Conservation (phyloP, 768 basidiomycete genomes). For the Suillus discolor region DNA sequence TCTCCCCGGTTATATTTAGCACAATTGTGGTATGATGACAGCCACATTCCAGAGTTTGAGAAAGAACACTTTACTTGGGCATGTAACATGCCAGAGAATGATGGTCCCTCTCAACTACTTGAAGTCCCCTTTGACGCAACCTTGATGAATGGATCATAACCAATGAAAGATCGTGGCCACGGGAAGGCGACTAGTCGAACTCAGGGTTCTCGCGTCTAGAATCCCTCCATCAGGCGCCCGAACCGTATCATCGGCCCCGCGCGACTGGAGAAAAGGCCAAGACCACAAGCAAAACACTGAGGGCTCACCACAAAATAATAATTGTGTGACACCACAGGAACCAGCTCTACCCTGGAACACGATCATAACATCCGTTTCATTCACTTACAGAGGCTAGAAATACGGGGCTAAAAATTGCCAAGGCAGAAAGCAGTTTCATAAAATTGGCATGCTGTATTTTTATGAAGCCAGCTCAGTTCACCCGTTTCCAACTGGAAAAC, state of each 20-base stretch:
- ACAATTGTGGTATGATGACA: not conserved
- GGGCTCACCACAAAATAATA: not conserved
- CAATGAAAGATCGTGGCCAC: not conserved
- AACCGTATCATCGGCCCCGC: not conserved
- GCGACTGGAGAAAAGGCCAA: not conserved
- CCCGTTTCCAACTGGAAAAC: not conserved
- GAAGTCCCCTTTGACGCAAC: not conserved
- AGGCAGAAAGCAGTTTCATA: not conserved
- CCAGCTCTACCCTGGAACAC: not conserved
- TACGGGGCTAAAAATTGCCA: not conserved
- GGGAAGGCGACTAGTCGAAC: not conserved
- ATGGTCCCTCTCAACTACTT: not conserved
- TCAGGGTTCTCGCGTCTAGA: not conserved
- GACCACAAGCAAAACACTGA: not conserved
- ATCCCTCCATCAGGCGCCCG: not conserved
- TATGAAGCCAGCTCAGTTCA: not conserved
- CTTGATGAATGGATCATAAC: not conserved
- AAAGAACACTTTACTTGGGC: not conserved
- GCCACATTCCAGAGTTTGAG: not conserved
- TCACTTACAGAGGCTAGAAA: not conserved
- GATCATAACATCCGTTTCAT: not conserved
- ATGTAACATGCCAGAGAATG: not conserved
- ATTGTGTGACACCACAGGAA: not conserved
- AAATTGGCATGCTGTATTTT: not conserved
- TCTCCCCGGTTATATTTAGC: not conserved